Conservation (phyloP, 148 eudicot genomes). For the Selenicereus undatus region DNA sequence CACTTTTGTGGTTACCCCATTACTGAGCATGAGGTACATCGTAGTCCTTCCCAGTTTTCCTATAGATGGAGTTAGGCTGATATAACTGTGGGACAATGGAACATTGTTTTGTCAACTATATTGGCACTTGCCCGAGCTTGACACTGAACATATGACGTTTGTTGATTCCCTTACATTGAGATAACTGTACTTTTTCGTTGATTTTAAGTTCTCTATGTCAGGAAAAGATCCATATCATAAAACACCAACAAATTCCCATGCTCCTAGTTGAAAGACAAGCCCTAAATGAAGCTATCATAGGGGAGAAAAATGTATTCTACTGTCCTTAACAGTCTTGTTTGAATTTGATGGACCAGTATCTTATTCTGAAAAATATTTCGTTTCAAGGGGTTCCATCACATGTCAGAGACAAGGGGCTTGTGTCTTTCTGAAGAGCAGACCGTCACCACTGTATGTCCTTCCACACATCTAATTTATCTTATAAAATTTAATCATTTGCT, state of each 20-base stretch:
- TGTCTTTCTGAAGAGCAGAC: conserved; percentile 99
- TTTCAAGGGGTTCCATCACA: conserved; percentile 84
- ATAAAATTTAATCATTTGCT: not conserved
- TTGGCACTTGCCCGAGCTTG: not conserved
- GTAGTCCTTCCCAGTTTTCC: not conserved
- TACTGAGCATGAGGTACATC: conserved; percentile 73
- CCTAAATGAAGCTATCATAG: conserved; percentile 94
- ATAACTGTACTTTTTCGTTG: conserved; percentile 49
- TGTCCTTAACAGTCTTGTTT: conserved; percentile 6
- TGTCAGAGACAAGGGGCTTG: conserved; percentile 98
- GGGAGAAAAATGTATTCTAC: conserved; percentile 75
- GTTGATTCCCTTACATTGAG: not conserved
- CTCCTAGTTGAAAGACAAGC: conserved; percentile 98
- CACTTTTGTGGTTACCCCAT: conserved; percentile 73
- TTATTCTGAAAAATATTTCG: not conserved
- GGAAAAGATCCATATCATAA: conserved; percentile 92
- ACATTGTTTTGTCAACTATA: not conserved
- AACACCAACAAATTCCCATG: conserved; percentile 90
- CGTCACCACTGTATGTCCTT: conserved; percentile 68
- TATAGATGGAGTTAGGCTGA: not conserved
- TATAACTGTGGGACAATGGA: not conserved
- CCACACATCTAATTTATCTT: not conserved
- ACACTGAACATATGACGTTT: not conserved
- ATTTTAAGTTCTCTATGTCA: conserved; percentile 91
- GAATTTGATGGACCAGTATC: not conserved